These are phyloP conservation scores for Grammothele lineata DNA, from an alignment of 768 basidiomycete species.

Conservation along the genomic window DNA sequence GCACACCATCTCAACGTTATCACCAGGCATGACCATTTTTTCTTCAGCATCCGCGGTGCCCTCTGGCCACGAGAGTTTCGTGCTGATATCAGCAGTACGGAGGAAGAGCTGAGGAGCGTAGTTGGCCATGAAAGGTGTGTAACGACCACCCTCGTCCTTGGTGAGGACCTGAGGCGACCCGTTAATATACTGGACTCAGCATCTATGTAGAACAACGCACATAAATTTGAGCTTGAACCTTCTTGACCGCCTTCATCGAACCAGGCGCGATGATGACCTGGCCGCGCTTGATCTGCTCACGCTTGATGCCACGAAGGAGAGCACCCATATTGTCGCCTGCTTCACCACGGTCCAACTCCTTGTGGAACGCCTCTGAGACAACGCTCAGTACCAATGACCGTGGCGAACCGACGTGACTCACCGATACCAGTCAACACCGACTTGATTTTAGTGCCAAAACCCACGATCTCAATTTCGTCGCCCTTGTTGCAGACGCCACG, in stretches of 20 bases:
- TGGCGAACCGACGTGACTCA: too few relatives aligned
- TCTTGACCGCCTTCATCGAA: slow-evolving; percentile 89
- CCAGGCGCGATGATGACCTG: slow-evolving; percentile 89
- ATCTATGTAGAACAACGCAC: slow-evolving; percentile 33
- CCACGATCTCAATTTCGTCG: slow-evolving; percentile 89
- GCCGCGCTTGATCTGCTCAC: slow-evolving; percentile 92
- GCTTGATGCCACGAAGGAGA: slow-evolving; percentile 93
- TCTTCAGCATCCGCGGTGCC: slow-evolving; percentile 76
- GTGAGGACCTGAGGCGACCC: slow-evolving; percentile 59
- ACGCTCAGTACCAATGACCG: too few relatives aligned
- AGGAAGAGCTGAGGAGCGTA: slow-evolving; percentile 95
- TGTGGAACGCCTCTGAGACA: slow-evolving; percentile 98
- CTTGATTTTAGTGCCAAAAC: slow-evolving; percentile 77
- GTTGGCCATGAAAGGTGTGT: slow-evolving; percentile 89
- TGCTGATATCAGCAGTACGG: slow-evolving; percentile 93
- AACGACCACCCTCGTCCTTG: slow-evolving; percentile 85
- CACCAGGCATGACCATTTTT: slow-evolving; percentile 98
- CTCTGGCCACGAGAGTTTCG: slow-evolving; percentile 78
- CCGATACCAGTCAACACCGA: slow-evolving; percentile 95
- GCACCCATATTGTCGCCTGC: slow-evolving; percentile 99
- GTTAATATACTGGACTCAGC: not conserved
- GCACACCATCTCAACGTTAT: slow-evolving; percentile 93
- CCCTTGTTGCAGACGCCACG: slow-evolving; percentile 91
- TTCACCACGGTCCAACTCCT: slow-evolving; percentile 95
- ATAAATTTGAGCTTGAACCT: slow-evolving; percentile 93